A percentile compares a stretch with the other conserved stretches of the same genome.
phyloP scores from a whole-genome alignment of 805 yeast genomes.

The Cyberlindnera veronae region DNA sequence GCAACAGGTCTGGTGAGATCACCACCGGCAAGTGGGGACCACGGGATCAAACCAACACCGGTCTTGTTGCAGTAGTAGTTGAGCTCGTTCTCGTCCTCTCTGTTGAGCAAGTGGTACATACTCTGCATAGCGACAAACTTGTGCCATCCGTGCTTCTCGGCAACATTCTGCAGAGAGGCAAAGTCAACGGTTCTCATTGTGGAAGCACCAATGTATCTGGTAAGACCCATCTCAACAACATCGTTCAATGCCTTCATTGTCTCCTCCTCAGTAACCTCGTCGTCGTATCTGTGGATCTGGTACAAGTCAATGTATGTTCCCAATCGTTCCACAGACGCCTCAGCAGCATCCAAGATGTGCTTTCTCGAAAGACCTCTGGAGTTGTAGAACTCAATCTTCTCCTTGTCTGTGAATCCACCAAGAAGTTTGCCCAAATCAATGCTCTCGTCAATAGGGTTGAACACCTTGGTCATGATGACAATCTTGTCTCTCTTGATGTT shows the following conservation, averaged over 20 bases:
- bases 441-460: conserved; percentile 12
- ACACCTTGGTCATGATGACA: conserved; percentile 48
- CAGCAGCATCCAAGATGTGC: conserved; percentile 44
- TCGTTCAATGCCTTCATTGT: conserved; percentile 55
- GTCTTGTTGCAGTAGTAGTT: conserved; percentile 49
- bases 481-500: conserved; percentile 49
- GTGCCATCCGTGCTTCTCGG: conserved; percentile 53
- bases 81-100: conserved; percentile 65
- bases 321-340: conserved; percentile 37
- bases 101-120: conserved; percentile 47
- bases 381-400: conserved; percentile 24
- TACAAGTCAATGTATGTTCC: conserved; percentile 46
- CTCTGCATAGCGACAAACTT: conserved; percentile 60
- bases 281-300: conserved; percentile 53
- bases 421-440: neutral
- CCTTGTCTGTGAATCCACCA: neutral
- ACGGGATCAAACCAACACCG: conserved; percentile 57
- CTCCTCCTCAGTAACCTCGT: conserved; percentile 42
- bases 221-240: conserved; percentile 41
- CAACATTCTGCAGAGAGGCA: conserved; percentile 48
- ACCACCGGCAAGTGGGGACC: conserved; percentile 57
- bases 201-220: conserved; percentile 60
- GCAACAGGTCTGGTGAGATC: conserved; percentile 45
- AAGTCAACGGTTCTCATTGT: conserved; percentile 55
- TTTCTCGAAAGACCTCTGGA: conserved; percentile 40